Base-by-base conservation (phyloP, 2,329 filamentous ascomycete species). In the Akanthomyces dipterigenus region DNA sequence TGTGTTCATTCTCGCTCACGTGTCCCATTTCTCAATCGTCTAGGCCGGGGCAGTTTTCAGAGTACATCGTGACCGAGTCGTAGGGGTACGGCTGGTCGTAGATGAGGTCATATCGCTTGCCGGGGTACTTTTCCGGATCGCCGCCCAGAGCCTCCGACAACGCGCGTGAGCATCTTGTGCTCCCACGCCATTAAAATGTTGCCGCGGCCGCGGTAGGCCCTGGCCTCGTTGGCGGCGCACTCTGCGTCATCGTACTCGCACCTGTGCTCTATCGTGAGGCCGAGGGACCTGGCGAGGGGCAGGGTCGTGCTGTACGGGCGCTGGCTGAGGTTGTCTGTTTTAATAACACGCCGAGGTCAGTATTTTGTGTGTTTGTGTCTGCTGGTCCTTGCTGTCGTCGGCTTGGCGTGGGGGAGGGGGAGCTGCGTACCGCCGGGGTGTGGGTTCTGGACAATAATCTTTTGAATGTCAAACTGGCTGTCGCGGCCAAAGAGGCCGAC, bases 371-470 rank as follows among this genome's bases (percentile, higher is more conserved):
- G 18, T 6, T 8, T 46, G 6, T 40, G 2, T 2, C 16, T 22
- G 16, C 24, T 40, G 31, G 18, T 26, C 9, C 6, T 43, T 8
- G 42, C 20, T 11, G 42, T 34, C 20, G 22, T 45, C 9, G 42
- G 8, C 20, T n/a, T 9, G 42, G 12, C 9, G 5, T 20, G n/a
- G 34, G 40, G 38, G 20, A 18, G 16, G 8, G 28, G n/a, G 16
- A 18, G 18, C 28, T 28, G 57, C 68, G 53, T 63, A 79, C 77
- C 68, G 1, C 69, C 60, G 12, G 53, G 70, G 68, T 83, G 77
- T 3, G 79, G 80, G 12, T 72, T 75, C 69, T 82, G 71, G 0
- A 82, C 81, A 71, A 86, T 76, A 56, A 85, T 83, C 63, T 83
- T 75, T 2, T 75, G 77, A 64, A 85, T 84, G 54, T 82, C 69